phyloP scores from a whole-genome alignment of 257 asterid genomes.

The Lycium ferocissimum region DNA sequence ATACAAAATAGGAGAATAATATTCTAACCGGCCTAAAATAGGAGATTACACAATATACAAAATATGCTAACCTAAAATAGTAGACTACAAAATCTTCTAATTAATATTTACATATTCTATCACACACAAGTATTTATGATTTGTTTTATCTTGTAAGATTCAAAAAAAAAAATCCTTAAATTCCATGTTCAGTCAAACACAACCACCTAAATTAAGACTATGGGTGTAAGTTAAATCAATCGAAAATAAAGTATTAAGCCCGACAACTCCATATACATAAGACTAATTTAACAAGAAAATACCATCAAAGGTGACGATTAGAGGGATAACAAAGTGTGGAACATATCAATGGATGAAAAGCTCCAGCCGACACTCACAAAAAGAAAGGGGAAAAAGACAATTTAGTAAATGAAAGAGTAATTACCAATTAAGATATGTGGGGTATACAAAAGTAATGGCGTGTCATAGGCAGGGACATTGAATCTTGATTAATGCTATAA shows the following conservation, averaged over 20 bases:
- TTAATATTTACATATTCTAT: too few species aligned
- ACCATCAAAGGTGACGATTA: background rate
- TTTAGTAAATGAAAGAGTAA: conserved; percentile 23
- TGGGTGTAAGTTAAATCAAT: too few species aligned
- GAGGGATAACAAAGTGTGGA: background rate
- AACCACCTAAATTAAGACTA: too few species aligned
- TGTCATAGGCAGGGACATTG: conserved; percentile 34
- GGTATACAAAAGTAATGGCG: conserved; percentile 32
- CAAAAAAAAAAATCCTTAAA: too few species aligned
- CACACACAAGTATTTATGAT: too few species aligned
- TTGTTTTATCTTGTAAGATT: too few species aligned
- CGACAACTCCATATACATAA: background rate
- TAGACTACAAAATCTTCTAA: too few species aligned
- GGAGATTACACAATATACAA: too few species aligned
- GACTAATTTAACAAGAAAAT: background rate
- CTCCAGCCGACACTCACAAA: conserved; percentile 49
- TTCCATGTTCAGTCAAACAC: too few species aligned
- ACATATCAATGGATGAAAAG: conserved; percentile 36
- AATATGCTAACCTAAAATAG: too few species aligned
- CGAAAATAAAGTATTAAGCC: background rate
- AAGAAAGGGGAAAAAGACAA: background rate
- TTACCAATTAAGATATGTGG: conserved; percentile 29
- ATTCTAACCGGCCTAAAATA: too few species aligned
- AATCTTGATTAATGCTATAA: conserved; percentile 29
- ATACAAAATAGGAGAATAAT: too few species aligned